Evolutionary conservation across 177 flowering plant species (phyloP), one percentile per base, ranked within the genome.

Genomic region (Vitis hybrid): DNA sequence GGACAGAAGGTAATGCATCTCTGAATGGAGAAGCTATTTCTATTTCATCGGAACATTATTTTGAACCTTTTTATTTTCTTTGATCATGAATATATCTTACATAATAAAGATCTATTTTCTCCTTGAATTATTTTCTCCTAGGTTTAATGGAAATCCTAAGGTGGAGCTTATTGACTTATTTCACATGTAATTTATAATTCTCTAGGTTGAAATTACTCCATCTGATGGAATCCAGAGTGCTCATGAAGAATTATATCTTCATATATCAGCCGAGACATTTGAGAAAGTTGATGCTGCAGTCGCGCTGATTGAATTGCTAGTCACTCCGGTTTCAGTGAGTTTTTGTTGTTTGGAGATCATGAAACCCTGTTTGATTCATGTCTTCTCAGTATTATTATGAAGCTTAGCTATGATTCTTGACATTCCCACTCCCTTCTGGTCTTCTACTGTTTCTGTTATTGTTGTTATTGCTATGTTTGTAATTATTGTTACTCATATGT

Each of bases 271-370:
- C 21, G 98, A 93, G 56, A 85, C 96, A 51, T 91, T 76, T 85
- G 97, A 91, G 74, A 95, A 91, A 76, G 87, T 91, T 69, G 98
- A 95, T 85, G 91, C 93, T 63, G 97, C 98, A 51, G 93, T 89
- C 76, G 76, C 93, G 16, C 75, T 94, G 49, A 83, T 94, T 69
- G 97, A 91, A 73, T 60, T 94, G 66, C 86, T 94, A 16, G 78
- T 92, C 52, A 81, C 83, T 59, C 89, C 97, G 66, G 84, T 91
- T 72, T 79, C 91, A 46, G 98, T 94, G 71, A 88, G 97, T 21
- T 84, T 67, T 18, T 9, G 8, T 68, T 46, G 66, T 12, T 65
- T 60, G 51, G 24, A 40, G 11, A 30, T 64, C 11, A 32, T 30
- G 27, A 10, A 60, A 63, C 16, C 54, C 24, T 3, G 54, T 52